Base-by-base conservation (phyloP, 345 rosid genomes). In the Acer yangbiense region DNA sequence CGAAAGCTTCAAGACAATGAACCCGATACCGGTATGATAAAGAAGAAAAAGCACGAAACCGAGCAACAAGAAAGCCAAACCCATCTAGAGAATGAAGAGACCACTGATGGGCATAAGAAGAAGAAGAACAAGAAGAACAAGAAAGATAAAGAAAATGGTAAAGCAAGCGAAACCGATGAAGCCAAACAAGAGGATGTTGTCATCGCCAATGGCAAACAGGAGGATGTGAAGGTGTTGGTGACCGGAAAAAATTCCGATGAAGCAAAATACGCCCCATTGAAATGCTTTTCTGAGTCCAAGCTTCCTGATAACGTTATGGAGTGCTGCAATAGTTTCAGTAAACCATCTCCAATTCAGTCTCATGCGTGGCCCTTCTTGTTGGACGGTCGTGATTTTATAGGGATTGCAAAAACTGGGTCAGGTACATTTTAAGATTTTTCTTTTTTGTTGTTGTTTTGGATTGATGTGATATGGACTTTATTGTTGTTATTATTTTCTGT, bases 341-440 rank as follows among this genome's bases (percentile, higher is more conserved):
- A 75, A 10, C 99, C 99, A 3, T 96, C 99, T 62, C 91, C 97
- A 0, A 94, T 94, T 85, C 99, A 96, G 88, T 87, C 99, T 7
- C 90, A 90, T 69, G 87, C 97, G 1, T 96, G 98, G 99, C 99
- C 99, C 2, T 94, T 92, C 83, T 77, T 96, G 86, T 82, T 96
- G 79, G 86, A 90, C 62, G 95, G 91, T 9, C 98, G 99, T 77
- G 98, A 96, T 85, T 90, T 96, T 76, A 90, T 96, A 6, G 98
- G 99, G 27, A 94, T 94, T 77, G 98, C 99, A 0, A 92, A 90
- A 43, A 96, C 99, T 73, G 99, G 99, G n/a, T 96, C 98, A 82
- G 99, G 99, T 95, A 77, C 35, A 52, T 18, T 48, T n/a, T 46
- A 2, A 44, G 50, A 2, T 77, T 72, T 1, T 9, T 27, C 1